Conservation (phyloP, 345 rosid species). For the Aquilaria yunnanensis region DNA sequence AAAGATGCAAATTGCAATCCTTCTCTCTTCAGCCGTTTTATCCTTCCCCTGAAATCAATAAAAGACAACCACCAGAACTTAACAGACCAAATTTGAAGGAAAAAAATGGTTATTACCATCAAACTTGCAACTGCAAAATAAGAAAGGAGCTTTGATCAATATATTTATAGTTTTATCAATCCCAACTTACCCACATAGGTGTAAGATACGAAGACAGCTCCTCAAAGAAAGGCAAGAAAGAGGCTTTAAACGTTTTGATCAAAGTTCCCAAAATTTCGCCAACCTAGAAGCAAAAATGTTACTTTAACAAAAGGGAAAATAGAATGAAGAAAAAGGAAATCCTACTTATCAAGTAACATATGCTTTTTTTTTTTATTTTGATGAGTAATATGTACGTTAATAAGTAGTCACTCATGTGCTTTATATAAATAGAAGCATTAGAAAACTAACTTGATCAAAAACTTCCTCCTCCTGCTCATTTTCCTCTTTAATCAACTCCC, state of each 20-base stretch:
- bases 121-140: background rate
- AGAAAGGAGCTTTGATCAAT: background rate
- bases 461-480: constrained; percentile 99
- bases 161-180: background rate
- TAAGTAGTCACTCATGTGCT: background rate
- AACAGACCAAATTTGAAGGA: background rate
- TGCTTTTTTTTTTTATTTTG: too few species aligned
- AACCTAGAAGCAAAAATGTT: constrained; percentile 42
- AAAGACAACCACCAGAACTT: background rate
- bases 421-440: constrained; percentile 1
- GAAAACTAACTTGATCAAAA: constrained; percentile 86
- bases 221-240: constrained; percentile 93
- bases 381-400: background rate
- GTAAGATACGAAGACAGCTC: constrained; percentile 91
- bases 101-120: constrained; percentile 2
- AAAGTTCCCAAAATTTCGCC: constrained; percentile 98
- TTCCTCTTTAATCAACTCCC: constrained; percentile 95
- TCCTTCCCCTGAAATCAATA: constrained; percentile 70
- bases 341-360: background rate
- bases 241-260: constrained; percentile 87
- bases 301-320: background rate
- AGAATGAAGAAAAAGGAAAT: constrained; percentile 6
- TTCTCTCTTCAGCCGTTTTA: constrained; percentile 98
- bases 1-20: constrained; percentile 98
- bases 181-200: constrained; percentile 97